Percentiles rank a stretch among this genome's conserved stretches.
These are phyloP conservation scores for Cunninghamia lanceolata DNA, from an alignment of 75 land plant species.

Conservation along the genomic window DNA sequence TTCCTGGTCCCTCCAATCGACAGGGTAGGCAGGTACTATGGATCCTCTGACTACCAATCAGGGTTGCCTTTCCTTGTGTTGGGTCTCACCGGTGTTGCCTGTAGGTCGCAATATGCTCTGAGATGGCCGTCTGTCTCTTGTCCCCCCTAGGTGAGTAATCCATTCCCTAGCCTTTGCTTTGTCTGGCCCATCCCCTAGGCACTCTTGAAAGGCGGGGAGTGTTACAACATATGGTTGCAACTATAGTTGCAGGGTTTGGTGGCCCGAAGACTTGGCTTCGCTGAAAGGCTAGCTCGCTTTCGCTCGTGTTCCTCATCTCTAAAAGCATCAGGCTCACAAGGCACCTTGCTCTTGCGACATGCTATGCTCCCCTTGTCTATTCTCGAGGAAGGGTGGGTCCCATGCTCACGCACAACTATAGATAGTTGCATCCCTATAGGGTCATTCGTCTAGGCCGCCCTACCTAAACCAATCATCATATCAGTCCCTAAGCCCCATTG, in stretches of 20 bases:
- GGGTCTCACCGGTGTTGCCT: slow-evolving; percentile 1
- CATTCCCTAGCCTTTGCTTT: background rate
- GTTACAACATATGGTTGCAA: slow-evolving; percentile 15
- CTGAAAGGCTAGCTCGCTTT: background rate
- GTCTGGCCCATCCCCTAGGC: background rate
- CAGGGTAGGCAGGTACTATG: too few species aligned
- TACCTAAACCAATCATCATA: slow-evolving; percentile 8
- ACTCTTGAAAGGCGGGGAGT: slow-evolving; percentile 22
- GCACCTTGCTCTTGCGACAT: too few species aligned
- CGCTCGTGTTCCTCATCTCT: background rate
- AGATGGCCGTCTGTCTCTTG: background rate
- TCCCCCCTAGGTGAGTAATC: background rate
- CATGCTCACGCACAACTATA: too few species aligned
- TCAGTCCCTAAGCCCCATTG: slow-evolving; percentile 2
- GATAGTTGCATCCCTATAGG: too few species aligned
- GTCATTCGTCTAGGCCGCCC: too few species aligned
- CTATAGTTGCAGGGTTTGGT: slow-evolving; percentile 18
- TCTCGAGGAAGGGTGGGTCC: too few species aligned
- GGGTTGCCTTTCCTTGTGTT: background rate
- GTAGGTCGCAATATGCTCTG: background rate
- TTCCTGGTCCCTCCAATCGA: too few species aligned
- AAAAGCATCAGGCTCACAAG: background rate
- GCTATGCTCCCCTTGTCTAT: too few species aligned
- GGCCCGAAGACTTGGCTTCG: slow-evolving; percentile 21
- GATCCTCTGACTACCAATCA: too few species aligned